phyloP scores from a whole-genome alignment of 805 yeast genomes.

The Blastobotrys terrestris region DNA sequence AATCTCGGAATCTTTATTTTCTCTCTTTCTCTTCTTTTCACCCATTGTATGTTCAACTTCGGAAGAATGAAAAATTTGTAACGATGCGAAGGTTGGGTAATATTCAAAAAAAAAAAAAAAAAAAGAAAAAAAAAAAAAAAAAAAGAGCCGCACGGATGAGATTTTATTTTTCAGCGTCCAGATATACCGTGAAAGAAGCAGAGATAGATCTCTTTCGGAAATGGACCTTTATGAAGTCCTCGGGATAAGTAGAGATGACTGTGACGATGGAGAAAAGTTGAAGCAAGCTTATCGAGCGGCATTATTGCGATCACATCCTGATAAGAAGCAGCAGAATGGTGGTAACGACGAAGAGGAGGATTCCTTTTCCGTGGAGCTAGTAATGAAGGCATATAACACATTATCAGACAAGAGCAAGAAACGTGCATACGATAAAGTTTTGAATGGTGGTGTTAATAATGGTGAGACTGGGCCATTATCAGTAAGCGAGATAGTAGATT shows the following conservation, averaged over 20 bases:
- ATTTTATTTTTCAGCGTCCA: not conserved
- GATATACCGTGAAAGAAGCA: not conserved
- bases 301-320: conserved; percentile 71
- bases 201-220: not conserved
- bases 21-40: conserved; percentile 4
- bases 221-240: conserved; percentile 48
- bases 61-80: not conserved
- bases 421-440: conserved; percentile 45
- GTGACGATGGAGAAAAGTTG: conserved; percentile 32
- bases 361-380: conserved; percentile 33
- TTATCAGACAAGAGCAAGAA: conserved; percentile 40
- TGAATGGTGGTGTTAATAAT: conserved; percentile 22
- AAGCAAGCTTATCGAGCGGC: conserved; percentile 58
- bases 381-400: conserved; percentile 61
- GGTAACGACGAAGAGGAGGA: not conserved
- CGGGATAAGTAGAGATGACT: conserved; percentile 37
- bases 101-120: conserved; percentile 1
- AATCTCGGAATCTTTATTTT: not conserved
- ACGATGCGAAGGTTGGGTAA: not conserved
- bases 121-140: not conserved
- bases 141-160: conserved; percentile 6
- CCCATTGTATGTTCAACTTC: not conserved
- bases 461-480: conserved; percentile 14
- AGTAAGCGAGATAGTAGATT: conserved; percentile 55
- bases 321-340: conserved; percentile 38